phyloP scores from a whole-genome alignment of 2,329 filamentous ascomycete genomes.

The Ophiostoma sp. region DNA sequence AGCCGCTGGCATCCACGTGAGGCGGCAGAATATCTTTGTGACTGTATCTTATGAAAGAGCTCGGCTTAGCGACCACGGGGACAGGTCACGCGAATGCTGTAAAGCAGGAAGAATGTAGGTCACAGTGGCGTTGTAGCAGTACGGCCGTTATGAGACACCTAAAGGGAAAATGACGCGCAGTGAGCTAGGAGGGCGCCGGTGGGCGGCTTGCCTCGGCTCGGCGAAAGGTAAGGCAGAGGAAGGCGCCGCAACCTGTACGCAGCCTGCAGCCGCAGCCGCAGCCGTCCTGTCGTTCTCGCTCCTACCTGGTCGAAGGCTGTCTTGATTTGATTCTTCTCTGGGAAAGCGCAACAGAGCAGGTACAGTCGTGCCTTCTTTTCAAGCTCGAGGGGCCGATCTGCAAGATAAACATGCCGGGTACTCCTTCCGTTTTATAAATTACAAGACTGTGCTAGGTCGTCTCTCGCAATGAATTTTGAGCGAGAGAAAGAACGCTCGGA shows the following conservation, averaged over 20 bases:
- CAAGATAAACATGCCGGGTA: not conserved
- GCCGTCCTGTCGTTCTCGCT: not conserved
- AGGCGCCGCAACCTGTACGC: not conserved
- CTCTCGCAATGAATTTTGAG: not conserved
- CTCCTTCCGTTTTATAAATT: not conserved
- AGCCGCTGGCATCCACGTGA: too few species aligned
- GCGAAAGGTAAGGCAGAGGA: not conserved
- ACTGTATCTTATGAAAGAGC: not conserved
- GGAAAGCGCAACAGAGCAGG: not conserved
- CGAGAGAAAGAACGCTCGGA: slow-evolving; percentile 1
- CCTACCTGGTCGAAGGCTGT: not conserved
- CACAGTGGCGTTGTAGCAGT: not conserved
- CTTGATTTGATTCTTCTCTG: not conserved
- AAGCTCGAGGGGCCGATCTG: not conserved
- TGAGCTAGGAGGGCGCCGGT: not conserved
- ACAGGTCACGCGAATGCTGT: not conserved
- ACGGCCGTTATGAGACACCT: not conserved
- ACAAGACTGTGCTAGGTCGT: not conserved
- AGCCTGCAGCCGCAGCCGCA: too few species aligned
- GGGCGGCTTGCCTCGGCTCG: slow-evolving; percentile 5
- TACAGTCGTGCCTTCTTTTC: slow-evolving; percentile 3
- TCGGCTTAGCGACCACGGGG: not conserved
- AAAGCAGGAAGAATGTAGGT: not conserved
- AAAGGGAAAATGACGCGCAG: not conserved
- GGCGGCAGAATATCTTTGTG: too few species aligned